Evolutionary conservation across 2,329 filamentous ascomycete species (phyloP).

Genomic region (Neofusicoccum umdonicola): DNA sequence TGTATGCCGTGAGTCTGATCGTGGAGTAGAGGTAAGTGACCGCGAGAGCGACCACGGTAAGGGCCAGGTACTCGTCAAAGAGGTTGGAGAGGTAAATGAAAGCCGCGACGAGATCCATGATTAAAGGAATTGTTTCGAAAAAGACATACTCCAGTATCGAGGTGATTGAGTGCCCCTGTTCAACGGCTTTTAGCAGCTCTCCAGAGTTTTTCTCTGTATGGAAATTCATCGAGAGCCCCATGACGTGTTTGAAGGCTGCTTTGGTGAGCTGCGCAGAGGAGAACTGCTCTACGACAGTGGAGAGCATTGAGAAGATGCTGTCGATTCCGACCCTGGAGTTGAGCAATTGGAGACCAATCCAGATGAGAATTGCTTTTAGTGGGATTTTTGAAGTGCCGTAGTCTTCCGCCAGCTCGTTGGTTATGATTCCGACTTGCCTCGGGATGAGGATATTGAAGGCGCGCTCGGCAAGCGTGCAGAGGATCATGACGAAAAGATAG

Average conservation of each 20-base stretch:
- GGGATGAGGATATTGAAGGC: slow-evolving; percentile 74
- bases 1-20: slow-evolving; percentile 44
- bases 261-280: slow-evolving; percentile 58
- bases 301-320: slow-evolving; percentile 51
- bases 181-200: slow-evolving; percentile 63
- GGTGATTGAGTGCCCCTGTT: slow-evolving; percentile 60
- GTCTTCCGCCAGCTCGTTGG: slow-evolving; percentile 61
- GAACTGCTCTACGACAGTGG: slow-evolving; percentile 56
- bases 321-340: slow-evolving; percentile 52
- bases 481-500: slow-evolving; percentile 62
- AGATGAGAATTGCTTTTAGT: slow-evolving; percentile 54
- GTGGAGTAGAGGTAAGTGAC: slow-evolving; percentile 54
- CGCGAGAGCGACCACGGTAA: slow-evolving; percentile 38
- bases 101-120: slow-evolving; percentile 61
- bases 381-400: slow-evolving; percentile 48
- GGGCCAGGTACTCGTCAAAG: slow-evolving; percentile 57
- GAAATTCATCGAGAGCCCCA: slow-evolving; percentile 69
- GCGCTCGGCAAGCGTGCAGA: slow-evolving; percentile 69
- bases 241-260: slow-evolving; percentile 64
- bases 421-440: slow-evolving; percentile 76
- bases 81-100: slow-evolving; percentile 60
- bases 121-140: slow-evolving; percentile 60
- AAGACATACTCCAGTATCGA: slow-evolving; percentile 59
- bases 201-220: slow-evolving; percentile 65
- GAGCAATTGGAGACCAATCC: slow-evolving; percentile 41